phyloP scores from a whole-genome alignment of 1,139 yeast genomes.

The Maudiozyma humilis region DNA sequence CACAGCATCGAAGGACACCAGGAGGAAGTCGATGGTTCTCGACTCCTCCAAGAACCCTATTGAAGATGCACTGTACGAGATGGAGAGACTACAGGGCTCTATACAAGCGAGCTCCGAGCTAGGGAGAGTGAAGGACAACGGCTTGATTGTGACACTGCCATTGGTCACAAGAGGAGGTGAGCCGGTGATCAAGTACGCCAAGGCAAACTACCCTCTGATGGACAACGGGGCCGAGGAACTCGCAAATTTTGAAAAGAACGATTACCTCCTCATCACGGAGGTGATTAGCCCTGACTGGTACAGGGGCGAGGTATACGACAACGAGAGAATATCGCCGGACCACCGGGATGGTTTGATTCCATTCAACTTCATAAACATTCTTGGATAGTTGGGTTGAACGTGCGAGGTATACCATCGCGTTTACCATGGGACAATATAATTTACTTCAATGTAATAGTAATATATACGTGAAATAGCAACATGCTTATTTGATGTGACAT shows the following conservation, averaged over 20 bases:
- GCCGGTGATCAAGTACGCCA: conserved; percentile 26
- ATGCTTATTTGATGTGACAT: no score
- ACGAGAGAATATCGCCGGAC: conserved; percentile 17
- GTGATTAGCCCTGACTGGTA: conserved; percentile 29
- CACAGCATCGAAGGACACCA: conserved; percentile 2
- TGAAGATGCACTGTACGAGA: conserved; percentile 25
- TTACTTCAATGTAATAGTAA: no score
- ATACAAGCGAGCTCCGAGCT: conserved; percentile 9
- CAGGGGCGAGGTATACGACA: conserved; percentile 29
- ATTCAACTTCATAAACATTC: conserved; percentile 24
- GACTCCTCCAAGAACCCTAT: conserved; percentile 20
- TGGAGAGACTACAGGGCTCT: conserved; percentile 23
- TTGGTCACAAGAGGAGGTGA: conserved; percentile 21
- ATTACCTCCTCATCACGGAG: conserved; percentile 27
- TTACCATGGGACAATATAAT: no score
- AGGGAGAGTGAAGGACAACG: conserved; percentile 24
- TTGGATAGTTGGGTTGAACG: conserved; percentile 7
- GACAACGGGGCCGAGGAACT: conserved; percentile 26
- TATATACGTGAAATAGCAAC: no score
- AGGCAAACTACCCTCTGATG: conserved; percentile 25
- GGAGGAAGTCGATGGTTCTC: conserved; percentile 23
- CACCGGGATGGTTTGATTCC: conserved; percentile 28
- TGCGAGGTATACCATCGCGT: not conserved
- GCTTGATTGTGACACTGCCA: conserved; percentile 25
- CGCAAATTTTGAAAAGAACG: conserved; percentile 26